These are phyloP conservation scores for Pyrus hybrid DNA, from an alignment of 331 rosid genomes.

Conservation along the genomic window DNA sequence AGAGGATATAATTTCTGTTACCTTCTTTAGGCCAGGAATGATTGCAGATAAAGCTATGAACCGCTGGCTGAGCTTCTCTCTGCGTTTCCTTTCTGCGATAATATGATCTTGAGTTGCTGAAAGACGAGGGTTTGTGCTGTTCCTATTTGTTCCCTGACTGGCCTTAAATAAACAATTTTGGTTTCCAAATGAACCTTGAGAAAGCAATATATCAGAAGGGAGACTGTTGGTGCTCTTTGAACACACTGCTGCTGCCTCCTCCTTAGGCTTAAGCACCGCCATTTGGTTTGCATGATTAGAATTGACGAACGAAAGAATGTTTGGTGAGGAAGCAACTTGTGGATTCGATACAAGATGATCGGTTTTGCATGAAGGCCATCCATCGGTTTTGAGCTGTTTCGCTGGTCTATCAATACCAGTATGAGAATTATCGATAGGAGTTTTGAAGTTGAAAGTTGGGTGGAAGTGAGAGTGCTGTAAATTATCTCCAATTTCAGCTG, in stretches of 20 bases:
- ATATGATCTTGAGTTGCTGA: conserved; percentile 66
- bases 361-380: conserved; percentile 37
- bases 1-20: conserved; percentile 1
- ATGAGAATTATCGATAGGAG: conserved; percentile 27
- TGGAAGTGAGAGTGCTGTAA: conserved; percentile 8
- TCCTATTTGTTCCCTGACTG: neutral
- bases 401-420: conserved; percentile 26
- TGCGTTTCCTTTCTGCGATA: conserved; percentile 71
- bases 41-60: conserved; percentile 78
- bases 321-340: conserved; percentile 36
- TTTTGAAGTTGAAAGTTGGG: conserved; percentile 33
- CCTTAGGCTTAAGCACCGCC: conserved; percentile 58
- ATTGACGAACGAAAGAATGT: conserved; percentile 41
- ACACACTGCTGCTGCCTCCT: conserved; percentile 30
- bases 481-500: conserved; percentile 54
- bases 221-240: conserved; percentile 21
- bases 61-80: conserved; percentile 80
- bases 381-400: conserved; percentile 43
- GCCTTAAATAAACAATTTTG: neutral
- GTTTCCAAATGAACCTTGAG: conserved; percentile 33
- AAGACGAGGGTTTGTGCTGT: neutral
- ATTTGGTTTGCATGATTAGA: conserved; percentile 37
- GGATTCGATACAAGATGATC: conserved; percentile 29
- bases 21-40: conserved; percentile 91
- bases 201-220: conserved; percentile 37